A percentile compares a stretch with the other conserved stretches of the same genome.
phyloP scores from a whole-genome alignment of 2,329 filamentous ascomycete genomes.

The Xylaria sp. region DNA sequence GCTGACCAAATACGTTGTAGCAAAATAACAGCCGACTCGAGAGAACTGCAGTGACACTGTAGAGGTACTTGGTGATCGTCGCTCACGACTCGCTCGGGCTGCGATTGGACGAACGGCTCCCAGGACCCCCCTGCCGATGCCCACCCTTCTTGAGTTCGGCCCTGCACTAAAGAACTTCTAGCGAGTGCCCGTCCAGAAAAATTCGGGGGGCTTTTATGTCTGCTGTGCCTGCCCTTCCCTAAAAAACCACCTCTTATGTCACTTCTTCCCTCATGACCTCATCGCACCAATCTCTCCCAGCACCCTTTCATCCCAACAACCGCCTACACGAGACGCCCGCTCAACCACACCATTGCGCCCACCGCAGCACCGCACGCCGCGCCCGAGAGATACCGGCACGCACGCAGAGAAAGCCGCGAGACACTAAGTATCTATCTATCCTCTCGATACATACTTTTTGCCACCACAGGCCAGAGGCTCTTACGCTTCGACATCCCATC shows the following conservation, averaged over 20 bases:
- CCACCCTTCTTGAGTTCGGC: slow-evolving; percentile 33
- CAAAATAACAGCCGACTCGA: slow-evolving; percentile 10
- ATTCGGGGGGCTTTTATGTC: slow-evolving; percentile 52
- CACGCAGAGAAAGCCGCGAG: slow-evolving; percentile 16
- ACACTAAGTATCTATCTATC: slow-evolving; percentile 23
- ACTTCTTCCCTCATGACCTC: slow-evolving; percentile 55
- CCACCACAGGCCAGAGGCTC: slow-evolving; percentile 38
- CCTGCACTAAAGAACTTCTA: slow-evolving; percentile 22
- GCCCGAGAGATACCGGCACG: slow-evolving; percentile 33
- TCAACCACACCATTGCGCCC: slow-evolving; percentile 7
- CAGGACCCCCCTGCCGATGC: slow-evolving; percentile 20
- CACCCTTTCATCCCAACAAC: slow-evolving; percentile 40
- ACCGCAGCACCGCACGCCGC: slow-evolving; percentile 31
- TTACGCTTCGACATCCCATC: slow-evolving; percentile 34
- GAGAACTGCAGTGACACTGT: slow-evolving; percentile 40
- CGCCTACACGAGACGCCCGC: slow-evolving; percentile 26
- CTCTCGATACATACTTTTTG: slow-evolving; percentile 23
- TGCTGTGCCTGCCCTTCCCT: slow-evolving; percentile 52
- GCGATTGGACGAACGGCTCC: slow-evolving; percentile 42
- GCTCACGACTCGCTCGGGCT: slow-evolving; percentile 44
- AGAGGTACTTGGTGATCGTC: slow-evolving; percentile 47
- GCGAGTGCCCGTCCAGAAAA: slow-evolving; percentile 37
- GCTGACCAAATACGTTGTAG: neutral
- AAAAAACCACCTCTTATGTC: slow-evolving; percentile 54
- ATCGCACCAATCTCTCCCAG: slow-evolving; percentile 49